Evolutionary conservation across 352 stramenopile species (phyloP), one percentile per base, ranked within the genome.

Genomic region (Plasmopara muralis): DNA sequence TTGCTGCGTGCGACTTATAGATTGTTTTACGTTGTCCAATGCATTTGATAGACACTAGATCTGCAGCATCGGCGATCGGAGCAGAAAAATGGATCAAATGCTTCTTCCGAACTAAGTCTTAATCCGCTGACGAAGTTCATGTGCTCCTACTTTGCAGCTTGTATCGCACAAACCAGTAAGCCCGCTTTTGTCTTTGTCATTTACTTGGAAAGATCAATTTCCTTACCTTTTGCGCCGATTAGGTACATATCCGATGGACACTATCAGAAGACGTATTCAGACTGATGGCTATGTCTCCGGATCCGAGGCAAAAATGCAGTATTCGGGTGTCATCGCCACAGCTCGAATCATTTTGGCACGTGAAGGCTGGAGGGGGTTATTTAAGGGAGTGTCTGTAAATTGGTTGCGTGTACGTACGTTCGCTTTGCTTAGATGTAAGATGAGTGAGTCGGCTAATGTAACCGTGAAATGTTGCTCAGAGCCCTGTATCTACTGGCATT

Each of bases 231-330:
- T 56, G 18, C 30, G 47, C 9, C 51, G 30, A 42, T 1, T 56
- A 93, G 81, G 66, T 14, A 93, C 81, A 45, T 93, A 93, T 50
- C 83, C 83, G 1, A 77, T 93, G 70, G 83, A 93, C 59, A 92
- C 79, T 0, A 89, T 93, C 31, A 74, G 83, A 20, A 74, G 81
- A 50, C 77, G 83, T 16, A 91, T 92, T 33, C 83, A 93, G 41
- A 90, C 78, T 13, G 83, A 91, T 47, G 83, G 83, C 46, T 93
- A 87, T 38, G 75, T 89, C 12, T 78, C 64, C 0, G 75, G 70
- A 25, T 60, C 66, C 2, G 47, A 67, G 9, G 55, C 43, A 3
- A 60, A 71, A 64, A 60, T 74, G 15, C 71, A 73, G 49, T 93
- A 93, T 62, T 87, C 74, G 6, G 73, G 78, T 50, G 67, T 93